phyloP scores from a whole-genome alignment of 345 rosid species.

The Populus deltoides region DNA sequence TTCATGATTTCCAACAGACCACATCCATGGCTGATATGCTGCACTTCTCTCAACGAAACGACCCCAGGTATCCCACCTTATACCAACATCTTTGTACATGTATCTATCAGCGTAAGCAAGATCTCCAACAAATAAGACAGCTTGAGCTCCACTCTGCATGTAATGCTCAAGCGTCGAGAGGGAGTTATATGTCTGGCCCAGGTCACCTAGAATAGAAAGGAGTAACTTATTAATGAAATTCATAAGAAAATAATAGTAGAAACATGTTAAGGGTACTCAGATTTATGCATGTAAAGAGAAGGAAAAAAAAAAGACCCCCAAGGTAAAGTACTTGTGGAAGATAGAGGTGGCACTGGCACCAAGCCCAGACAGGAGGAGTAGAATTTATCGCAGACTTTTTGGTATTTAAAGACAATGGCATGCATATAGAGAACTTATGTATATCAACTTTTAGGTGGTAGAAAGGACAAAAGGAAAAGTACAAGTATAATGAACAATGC shows the following conservation, averaged over 20 bases:
- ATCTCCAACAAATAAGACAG: constrained; percentile 87
- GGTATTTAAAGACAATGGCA: background rate
- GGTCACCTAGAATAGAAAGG: constrained; percentile 59
- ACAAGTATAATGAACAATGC: background rate
- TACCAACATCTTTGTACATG: constrained; percentile 66
- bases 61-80: constrained; percentile 94
- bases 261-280: background rate
- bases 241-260: background rate
- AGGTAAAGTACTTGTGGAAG: background rate
- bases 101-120: constrained; percentile 96
- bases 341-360: background rate
- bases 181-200: constrained; percentile 96
- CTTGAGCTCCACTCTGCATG: constrained; percentile 75
- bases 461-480: background rate
- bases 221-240: background rate
- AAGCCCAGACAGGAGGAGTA: background rate
- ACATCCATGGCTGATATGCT: constrained; percentile 95
- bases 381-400: background rate
- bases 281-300: background rate
- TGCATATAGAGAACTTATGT: background rate
- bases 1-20: constrained; percentile 95
- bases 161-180: constrained; percentile 83
- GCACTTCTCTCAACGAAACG: constrained; percentile 79
- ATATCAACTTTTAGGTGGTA: background rate
- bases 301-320: no score